Conservation (phyloP, 78 protist species). For the Dictyostelium capitatum region DNA sequence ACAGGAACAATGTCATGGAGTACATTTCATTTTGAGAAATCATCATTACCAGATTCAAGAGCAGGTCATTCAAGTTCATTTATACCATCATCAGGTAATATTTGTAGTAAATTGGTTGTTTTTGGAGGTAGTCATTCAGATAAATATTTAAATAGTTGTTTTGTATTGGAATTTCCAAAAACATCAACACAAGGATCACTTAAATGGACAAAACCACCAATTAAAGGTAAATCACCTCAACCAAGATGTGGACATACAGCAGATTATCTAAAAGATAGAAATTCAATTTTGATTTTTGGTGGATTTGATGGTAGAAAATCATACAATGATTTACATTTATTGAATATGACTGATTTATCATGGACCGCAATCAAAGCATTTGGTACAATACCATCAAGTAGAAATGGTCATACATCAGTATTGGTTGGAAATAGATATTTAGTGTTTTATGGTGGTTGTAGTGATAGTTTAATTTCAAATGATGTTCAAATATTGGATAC, state of each 20-base stretch:
- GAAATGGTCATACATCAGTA: slow-evolving; percentile 66
- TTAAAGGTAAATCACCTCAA: slow-evolving; percentile 29
- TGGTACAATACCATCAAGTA: slow-evolving; percentile 48
- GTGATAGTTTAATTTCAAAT: slow-evolving; percentile 20
- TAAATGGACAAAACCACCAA: slow-evolving; percentile 69
- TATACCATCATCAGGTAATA: slow-evolving; percentile 11
- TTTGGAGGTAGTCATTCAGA: slow-evolving; percentile 63
- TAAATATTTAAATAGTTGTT: slow-evolving; percentile 63
- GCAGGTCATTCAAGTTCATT: slow-evolving; percentile 64
- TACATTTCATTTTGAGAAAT: slow-evolving; percentile 66
- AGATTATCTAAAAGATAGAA: not conserved
- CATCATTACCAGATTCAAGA: slow-evolving; percentile 55
- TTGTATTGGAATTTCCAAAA: slow-evolving; percentile 54
- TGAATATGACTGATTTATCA: slow-evolving; percentile 6
- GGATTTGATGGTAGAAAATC: slow-evolving; percentile 76
- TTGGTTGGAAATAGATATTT: slow-evolving; percentile 20
- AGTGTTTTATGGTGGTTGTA: slow-evolving; percentile 63
- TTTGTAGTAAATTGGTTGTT: not conserved
- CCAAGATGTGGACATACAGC: slow-evolving; percentile 40
- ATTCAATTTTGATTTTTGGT: slow-evolving; percentile 43
- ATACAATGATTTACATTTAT: slow-evolving; percentile 16
- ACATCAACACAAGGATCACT: slow-evolving; percentile 37
- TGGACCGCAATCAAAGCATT: slow-evolving; percentile 16
- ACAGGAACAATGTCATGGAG: slow-evolving; percentile 84
- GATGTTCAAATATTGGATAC: slow-evolving; percentile 60